These are phyloP conservation scores for Ceratocystis colombiana DNA, from an alignment of 2,329 filamentous ascomycete species.

Conservation along the genomic window DNA sequence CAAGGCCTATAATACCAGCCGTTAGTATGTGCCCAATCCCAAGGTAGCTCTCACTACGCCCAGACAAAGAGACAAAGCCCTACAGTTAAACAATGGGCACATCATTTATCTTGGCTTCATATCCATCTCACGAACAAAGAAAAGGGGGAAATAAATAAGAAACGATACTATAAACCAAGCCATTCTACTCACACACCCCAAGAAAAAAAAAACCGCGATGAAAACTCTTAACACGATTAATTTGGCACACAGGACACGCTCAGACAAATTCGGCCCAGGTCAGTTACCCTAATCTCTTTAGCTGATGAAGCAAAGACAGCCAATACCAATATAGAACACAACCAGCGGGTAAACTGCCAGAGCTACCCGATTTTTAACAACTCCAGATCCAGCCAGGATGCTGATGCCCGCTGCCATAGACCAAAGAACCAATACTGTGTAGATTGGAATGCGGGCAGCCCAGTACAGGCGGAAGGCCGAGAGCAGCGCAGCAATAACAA, in stretches of 20 bases:
- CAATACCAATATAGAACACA: conserved; percentile 87
- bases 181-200: neutral
- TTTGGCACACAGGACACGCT: neutral
- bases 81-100: neutral
- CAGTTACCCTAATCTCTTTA: conserved; percentile 35
- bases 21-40: neutral
- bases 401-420: conserved; percentile 91
- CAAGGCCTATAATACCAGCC: neutral
- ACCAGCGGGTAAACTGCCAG: conserved; percentile 92
- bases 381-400: conserved; percentile 88
- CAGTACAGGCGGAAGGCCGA: conserved; percentile 71
- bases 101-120: too few species aligned
- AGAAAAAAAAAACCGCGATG: neutral
- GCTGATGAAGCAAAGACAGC: conserved; percentile 95
- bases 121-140: too few species aligned
- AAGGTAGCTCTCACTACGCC: neutral
- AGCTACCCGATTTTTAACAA: conserved; percentile 86
- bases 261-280: neutral
- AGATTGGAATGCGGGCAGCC: conserved; percentile 80
- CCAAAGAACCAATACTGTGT: conserved; percentile 80
- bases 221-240: neutral
- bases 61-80: neutral
- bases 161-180: neutral
- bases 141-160: neutral
- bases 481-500: conserved; percentile 84